Evolutionary conservation across 2,329 filamentous ascomycete genomes (phyloP).

Genomic region (Pochonia chlamydosporia): DNA sequence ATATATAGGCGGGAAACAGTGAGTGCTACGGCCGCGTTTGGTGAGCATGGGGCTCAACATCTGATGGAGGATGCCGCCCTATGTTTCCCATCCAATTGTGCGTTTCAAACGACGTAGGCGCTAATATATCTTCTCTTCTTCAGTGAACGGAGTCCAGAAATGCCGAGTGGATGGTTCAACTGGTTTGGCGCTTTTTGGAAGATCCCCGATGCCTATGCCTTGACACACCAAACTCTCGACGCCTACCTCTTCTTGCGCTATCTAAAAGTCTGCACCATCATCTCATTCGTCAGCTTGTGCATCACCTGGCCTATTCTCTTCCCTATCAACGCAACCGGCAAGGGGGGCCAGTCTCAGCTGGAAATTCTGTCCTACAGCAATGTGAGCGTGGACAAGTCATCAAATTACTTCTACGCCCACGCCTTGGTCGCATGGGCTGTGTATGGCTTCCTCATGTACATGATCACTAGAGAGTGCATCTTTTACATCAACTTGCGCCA

Average conservation of each 20-base stretch:
- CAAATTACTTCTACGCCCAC: conserved; percentile 72
- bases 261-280: conserved; percentile 67
- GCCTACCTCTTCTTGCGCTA: conserved; percentile 85
- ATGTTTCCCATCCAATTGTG: too few relatives aligned
- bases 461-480: conserved; percentile 82
- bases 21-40: too few relatives aligned
- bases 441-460: conserved; percentile 82
- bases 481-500: conserved; percentile 93
- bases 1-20: conserved; percentile 45
- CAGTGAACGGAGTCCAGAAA: conserved; percentile 50
- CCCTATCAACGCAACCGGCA: conserved; percentile 79
- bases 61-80: too few relatives aligned
- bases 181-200: conserved; percentile 60
- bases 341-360: conserved; percentile 58
- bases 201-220: conserved; percentile 66
- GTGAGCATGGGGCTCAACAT: too few relatives aligned
- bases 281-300: conserved; percentile 72
- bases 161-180: conserved; percentile 51
- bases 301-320: conserved; percentile 84
- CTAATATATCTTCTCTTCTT: background rate
- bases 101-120: background rate
- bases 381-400: conserved; percentile 44
- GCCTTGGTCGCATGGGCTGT: conserved; percentile 76
- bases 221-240: conserved; percentile 85
- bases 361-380: conserved; percentile 34